Percentiles rank a stretch among this genome's conserved stretches.
Evolutionary conservation across 2,329 filamentous ascomycete genomes (phyloP).

Genomic region (Biscogniauxia sp.): DNA sequence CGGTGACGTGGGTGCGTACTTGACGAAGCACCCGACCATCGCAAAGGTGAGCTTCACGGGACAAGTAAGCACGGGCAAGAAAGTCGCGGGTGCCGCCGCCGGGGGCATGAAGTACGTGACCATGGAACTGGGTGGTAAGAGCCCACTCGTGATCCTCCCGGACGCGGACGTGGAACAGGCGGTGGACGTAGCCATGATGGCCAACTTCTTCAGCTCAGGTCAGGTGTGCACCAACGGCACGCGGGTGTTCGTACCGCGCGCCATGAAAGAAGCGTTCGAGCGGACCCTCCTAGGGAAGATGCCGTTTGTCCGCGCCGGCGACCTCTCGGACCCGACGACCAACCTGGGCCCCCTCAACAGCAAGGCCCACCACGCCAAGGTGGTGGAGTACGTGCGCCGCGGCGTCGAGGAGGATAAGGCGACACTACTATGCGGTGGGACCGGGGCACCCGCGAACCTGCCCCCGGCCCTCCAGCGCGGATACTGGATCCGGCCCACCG

Average conservation of each 20-base stretch:
- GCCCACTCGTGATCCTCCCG: constrained; percentile 74
- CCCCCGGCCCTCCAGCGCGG: constrained; percentile 55
- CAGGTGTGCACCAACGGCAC: constrained; percentile 95
- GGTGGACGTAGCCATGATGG: constrained; percentile 89
- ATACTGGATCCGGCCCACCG: constrained; percentile 81
- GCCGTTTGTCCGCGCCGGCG: constrained; percentile 65
- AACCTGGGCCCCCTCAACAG: constrained; percentile 87
- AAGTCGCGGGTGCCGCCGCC: constrained; percentile 74
- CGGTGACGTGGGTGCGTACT: constrained; percentile 71
- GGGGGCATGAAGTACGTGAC: constrained; percentile 86
- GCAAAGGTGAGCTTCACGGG: constrained; percentile 90
- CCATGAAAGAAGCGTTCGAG: constrained; percentile 68
- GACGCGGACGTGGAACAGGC: constrained; percentile 76
- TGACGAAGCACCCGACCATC: constrained; percentile 69
- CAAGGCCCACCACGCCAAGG: constrained; percentile 71
- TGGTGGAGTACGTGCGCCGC: constrained; percentile 71
- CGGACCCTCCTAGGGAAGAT: constrained; percentile 68
- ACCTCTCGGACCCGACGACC: constrained; percentile 67
- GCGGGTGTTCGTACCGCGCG: constrained; percentile 73
- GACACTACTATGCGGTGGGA: constrained; percentile 69
- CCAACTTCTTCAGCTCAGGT: constrained; percentile 87
- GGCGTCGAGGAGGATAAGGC: constrained; percentile 73
- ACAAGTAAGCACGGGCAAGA: constrained; percentile 78
- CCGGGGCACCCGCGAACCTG: constrained; percentile 52
- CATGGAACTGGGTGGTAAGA: constrained; percentile 90